A percentile compares a stretch with the other conserved stretches of the same genome.
phyloP scores from a whole-genome alignment of 768 basidiomycete genomes.

The Tylopilus balloui region DNA sequence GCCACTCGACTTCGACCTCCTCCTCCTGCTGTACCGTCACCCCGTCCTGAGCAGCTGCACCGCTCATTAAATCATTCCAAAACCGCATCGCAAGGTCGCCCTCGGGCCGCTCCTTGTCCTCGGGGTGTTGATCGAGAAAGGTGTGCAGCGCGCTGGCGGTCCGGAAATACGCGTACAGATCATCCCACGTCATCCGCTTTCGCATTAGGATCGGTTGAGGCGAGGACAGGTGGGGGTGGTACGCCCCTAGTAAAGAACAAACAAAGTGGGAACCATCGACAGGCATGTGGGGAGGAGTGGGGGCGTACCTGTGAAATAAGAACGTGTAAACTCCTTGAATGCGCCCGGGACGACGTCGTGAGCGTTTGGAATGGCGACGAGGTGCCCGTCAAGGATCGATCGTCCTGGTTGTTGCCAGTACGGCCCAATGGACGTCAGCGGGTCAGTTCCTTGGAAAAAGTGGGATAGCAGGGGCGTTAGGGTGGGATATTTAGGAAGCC shows the following conservation, averaged over 20 bases:
- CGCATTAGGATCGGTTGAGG: conserved; percentile 48
- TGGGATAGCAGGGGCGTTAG: conserved; percentile 54
- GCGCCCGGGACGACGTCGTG: conserved; percentile 26
- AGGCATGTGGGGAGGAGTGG: neutral
- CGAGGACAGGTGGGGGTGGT: conserved; percentile 37
- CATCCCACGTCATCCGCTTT: conserved; percentile 60
- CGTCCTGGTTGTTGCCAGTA: conserved; percentile 83
- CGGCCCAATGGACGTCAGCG: conserved; percentile 53
- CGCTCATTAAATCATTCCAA: conserved; percentile 49
- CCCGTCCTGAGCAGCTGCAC: conserved; percentile 29
- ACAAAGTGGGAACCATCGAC: too few relatives aligned
- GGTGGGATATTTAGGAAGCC: conserved; percentile 56
- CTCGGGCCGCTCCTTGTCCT: conserved; percentile 43
- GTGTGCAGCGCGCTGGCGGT: conserved; percentile 69
- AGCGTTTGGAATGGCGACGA: conserved; percentile 64
- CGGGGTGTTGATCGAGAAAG: conserved; percentile 60
- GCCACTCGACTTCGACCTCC: conserved; percentile 41
- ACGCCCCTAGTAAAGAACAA: conserved; percentile 32
- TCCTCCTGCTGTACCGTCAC: conserved; percentile 14
- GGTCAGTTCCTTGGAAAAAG: conserved; percentile 60
- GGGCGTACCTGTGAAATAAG: conserved; percentile 55
- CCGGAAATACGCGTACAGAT: conserved; percentile 61
- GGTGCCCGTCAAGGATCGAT: conserved; percentile 64
- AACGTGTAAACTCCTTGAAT: conserved; percentile 43
- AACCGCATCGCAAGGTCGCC: conserved; percentile 66